Base-by-base conservation (phyloP, 257 asterid species). In the Nicotiana sylvestris region DNA sequence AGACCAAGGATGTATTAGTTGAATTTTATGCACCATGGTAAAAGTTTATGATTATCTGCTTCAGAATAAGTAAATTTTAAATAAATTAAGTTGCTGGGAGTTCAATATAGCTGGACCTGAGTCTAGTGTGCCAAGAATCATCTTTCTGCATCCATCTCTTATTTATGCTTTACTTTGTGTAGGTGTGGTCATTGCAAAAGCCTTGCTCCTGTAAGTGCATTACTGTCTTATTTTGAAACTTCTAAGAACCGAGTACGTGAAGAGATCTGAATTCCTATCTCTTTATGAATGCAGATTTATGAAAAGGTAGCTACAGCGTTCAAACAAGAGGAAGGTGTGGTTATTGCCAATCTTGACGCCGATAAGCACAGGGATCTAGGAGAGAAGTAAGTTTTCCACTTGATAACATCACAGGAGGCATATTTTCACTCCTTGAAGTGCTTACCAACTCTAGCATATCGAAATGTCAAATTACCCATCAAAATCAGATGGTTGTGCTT, bases 1-100 rank as follows among this genome's bases (percentile, higher is more conserved):
- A 88, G 89, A 92, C 85, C 66, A 95, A 92, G 86, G 92, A 95
- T 66, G 98, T 95, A 67, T 89, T 95, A 39, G 96, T 94, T 83
- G 99, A 95, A 88, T 95, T 95, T 61, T 95, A 95, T 91, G 98
- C 99, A 77, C 99, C 99, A 62, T 94, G 99, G 98, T 95, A 90
- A 89, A 89, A 53, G 30, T 81, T 65, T 53, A 30, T 49, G 78
- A 64, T 81, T 53, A 7, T 66, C 83, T 66, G 80, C 46, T 51
- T 15, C 17, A 25, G 65, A 76, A 49, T 76, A 76, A 76, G 2
- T 56, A 27, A 6, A 27, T 51, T 8, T 27, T 8, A 49, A 29
- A 51, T 16, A 76, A 43, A 51, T 17, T 16, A 76, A 76, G 65
- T 46, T 76, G 10, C 80, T 53, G 53, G 29, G 64, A 27, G 27